Evolutionary conservation across 2,329 filamentous ascomycete genomes (phyloP).

Genomic region (Fusarium illudens): DNA sequence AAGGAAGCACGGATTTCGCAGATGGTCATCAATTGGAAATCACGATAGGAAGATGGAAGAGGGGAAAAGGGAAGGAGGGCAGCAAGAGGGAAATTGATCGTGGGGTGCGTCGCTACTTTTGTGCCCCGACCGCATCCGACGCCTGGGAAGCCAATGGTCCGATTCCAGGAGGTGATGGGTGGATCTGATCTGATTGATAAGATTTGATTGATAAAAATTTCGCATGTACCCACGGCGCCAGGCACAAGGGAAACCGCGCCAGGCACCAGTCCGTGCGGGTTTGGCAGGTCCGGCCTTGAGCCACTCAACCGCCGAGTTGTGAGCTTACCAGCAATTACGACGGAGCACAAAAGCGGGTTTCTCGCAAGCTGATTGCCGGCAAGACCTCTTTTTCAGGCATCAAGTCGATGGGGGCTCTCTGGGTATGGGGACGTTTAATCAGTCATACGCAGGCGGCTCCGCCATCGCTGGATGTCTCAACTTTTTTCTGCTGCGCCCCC

Average conservation of each 20-base stretch:
- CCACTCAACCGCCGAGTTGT: not conserved
- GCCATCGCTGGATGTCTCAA: slow-evolving; percentile 11
- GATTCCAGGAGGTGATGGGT: slow-evolving; percentile 47
- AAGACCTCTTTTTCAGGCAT: slow-evolving; percentile 11
- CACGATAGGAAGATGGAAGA: not conserved
- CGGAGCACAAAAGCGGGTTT: slow-evolving; percentile 18
- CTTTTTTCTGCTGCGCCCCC: slow-evolving; percentile 6
- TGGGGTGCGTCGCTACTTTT: slow-evolving; percentile 43
- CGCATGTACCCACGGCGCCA: slow-evolving; percentile 31
- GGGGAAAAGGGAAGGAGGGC: slow-evolving; percentile 8
- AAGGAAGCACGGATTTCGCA: slow-evolving; percentile 2
- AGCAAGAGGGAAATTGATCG: slow-evolving; percentile 37
- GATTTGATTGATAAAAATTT: slow-evolving; percentile 57
- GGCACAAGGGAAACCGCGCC: slow-evolving; percentile 27
- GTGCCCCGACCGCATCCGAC: slow-evolving; percentile 41
- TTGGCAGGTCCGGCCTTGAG: not conserved
- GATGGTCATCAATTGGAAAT: slow-evolving; percentile 7
- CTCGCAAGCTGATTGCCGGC: slow-evolving; percentile 21
- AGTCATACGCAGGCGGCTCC: slow-evolving; percentile 24
- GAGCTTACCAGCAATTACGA: slow-evolving; percentile 21
- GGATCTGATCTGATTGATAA: slow-evolving; percentile 58
- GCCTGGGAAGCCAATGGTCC: slow-evolving; percentile 43
- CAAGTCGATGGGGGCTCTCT: slow-evolving; percentile 3
- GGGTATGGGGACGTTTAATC: slow-evolving; percentile 13
- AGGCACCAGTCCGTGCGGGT: slow-evolving; percentile 13